Base-by-base conservation (phyloP, 305 asterid genomes). In the Stenogyne calaminthoides region DNA sequence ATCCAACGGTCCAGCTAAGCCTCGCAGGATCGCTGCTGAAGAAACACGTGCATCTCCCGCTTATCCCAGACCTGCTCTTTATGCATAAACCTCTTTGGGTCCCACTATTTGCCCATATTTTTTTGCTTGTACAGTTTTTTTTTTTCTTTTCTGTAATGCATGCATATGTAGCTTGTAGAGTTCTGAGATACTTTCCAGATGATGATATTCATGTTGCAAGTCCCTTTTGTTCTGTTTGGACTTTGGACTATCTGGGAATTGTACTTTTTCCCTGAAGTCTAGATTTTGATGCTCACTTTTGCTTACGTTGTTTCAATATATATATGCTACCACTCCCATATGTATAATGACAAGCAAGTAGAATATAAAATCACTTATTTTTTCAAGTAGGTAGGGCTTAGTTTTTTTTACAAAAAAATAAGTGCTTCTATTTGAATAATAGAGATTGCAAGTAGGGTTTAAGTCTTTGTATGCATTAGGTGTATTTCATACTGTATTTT, bases 21-120 rank as follows among this genome's bases (percentile, higher is more conserved):
- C 83, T 3, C 70, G 87, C 75, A 67, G 80, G 69, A 80, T 51
- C 65, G 73, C 37, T 34, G 76, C 83, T 18, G 81, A 64, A 55
- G 86, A 65, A 59, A 55, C 80, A 12, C 80, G 78, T 0, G 62
- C 75, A 1, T 61, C 78, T 2, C 64, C 70, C 4, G 76, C 75
- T 37, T 89, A 88, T 75, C 95, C 96, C 6, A 82, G 97, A 68
- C 95, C 96, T 44, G 75, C 84, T 76, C 88, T 81, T 42, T 76
- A 70, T 61, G 77, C 88, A 36, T 88, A 49, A 78, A 34, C 8
- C 27, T 40, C 15, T 52, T 49, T 29, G 11, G 58, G 40, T 2
- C 49, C 1, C 1, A 16, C 34, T 11, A n/a, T 66, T n/a, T 22
- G 16, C 10, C 18, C 16, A 19, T 70, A 9, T 25, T 40, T 61